Conservation (phyloP, 2,329 filamentous ascomycete genomes). For the Curvularia verruculosa region DNA sequence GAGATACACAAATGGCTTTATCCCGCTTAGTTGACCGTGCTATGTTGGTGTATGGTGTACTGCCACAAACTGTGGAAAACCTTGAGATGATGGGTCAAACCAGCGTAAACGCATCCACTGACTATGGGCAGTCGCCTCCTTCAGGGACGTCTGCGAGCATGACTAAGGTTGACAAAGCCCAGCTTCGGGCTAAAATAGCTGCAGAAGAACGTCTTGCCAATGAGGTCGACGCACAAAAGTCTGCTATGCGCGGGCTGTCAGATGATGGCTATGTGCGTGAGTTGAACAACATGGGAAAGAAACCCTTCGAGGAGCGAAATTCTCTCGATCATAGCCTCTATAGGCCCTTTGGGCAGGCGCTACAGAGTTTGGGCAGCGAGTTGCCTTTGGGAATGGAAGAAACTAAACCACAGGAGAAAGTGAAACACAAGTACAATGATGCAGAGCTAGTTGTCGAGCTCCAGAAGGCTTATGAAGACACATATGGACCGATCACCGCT, state of each 20-base stretch:
- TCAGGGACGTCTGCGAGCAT: neutral
- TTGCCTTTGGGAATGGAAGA: slow-evolving; percentile 7
- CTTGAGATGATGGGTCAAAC: neutral
- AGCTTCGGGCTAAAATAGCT: slow-evolving; percentile 20
- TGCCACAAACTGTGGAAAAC: slow-evolving; percentile 18
- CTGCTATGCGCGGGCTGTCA: slow-evolving; percentile 37
- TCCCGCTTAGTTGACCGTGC: slow-evolving; percentile 31
- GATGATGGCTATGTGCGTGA: slow-evolving; percentile 35
- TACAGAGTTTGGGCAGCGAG: slow-evolving; percentile 35
- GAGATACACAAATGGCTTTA: slow-evolving; percentile 41
- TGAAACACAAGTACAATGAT: slow-evolving; percentile 24
- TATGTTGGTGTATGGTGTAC: slow-evolving; percentile 31
- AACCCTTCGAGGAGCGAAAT: slow-evolving; percentile 27
- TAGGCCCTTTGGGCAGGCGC: slow-evolving; percentile 36
- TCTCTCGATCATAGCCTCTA: slow-evolving; percentile 41
- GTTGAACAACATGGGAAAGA: slow-evolving; percentile 20
- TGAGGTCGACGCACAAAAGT: slow-evolving; percentile 37
- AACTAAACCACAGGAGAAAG: slow-evolving; percentile 15
- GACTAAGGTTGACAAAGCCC: slow-evolving; percentile 9
- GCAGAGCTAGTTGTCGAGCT: slow-evolving; percentile 33
- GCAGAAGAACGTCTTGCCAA: slow-evolving; percentile 32
- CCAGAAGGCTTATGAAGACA: slow-evolving; percentile 36
- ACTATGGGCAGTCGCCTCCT: neutral
- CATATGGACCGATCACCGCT: slow-evolving; percentile 32
- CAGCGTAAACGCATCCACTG: neutral